Evolutionary conservation across 768 basidiomycete species (phyloP).

Genomic region (Kwoniella newhampshirensis): DNA sequence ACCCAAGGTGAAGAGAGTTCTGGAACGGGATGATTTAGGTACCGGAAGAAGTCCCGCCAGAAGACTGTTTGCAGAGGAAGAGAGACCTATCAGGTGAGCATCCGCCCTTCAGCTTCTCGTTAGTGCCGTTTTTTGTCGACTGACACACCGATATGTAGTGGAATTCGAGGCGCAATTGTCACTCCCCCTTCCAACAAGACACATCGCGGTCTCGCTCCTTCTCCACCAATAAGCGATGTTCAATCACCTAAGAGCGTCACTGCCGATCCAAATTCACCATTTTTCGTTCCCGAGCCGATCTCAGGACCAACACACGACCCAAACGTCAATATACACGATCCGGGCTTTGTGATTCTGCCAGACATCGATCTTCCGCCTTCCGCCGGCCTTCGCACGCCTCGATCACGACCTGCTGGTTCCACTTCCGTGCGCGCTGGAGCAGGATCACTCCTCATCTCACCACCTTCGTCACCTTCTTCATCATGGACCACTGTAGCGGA

Average conservation of each 20-base stretch:
- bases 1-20: slow-evolving; percentile 26
- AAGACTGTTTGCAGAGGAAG: slow-evolving; percentile 26
- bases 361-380: not conserved
- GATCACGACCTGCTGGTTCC: slow-evolving; percentile 3
- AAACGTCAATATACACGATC: slow-evolving; percentile 15
- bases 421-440: not conserved
- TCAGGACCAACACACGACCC: not conserved
- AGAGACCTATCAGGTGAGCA: slow-evolving; percentile 17
- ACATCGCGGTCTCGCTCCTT: slow-evolving; percentile 11
- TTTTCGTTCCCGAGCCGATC: not conserved
- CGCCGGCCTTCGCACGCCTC: slow-evolving; percentile 1
- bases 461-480: slow-evolving; percentile 7
- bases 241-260: not conserved
- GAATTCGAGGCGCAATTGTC: slow-evolving; percentile 22
- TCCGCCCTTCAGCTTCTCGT: not conserved
- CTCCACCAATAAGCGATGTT: slow-evolving; percentile 17
- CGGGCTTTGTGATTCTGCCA: slow-evolving; percentile 19
- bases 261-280: not conserved
- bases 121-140: not conserved
- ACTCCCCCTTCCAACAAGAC: slow-evolving; percentile 12
- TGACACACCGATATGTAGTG: not conserved
- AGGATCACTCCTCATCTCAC: not conserved
- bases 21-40: slow-evolving; percentile 39
- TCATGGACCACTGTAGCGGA: slow-evolving; percentile 1
- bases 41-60: slow-evolving; percentile 42